Evolutionary conservation across 2,329 filamentous ascomycete species (phyloP).

Genomic region (Xylaria sp.): DNA sequence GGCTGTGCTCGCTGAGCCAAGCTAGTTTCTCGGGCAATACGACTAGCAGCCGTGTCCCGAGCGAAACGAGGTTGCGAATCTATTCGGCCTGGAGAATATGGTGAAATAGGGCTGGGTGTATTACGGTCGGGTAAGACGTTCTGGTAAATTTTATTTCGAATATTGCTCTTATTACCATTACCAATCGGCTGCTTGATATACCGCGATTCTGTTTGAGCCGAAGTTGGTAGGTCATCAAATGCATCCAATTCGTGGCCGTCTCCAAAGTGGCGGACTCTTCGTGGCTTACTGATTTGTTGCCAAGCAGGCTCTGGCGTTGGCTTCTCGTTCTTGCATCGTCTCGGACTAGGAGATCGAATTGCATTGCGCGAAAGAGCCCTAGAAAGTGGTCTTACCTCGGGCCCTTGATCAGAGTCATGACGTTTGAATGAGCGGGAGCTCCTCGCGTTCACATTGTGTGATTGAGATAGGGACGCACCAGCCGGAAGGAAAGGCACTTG

Average conservation of each 20-base stretch:
- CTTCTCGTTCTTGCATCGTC: conserved; percentile 57
- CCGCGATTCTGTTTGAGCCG: conserved; percentile 79
- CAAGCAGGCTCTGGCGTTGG: conserved; percentile 59
- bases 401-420: conserved; percentile 79
- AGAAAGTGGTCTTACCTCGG: conserved; percentile 67
- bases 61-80: conserved; percentile 70
- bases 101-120: conserved; percentile 64
- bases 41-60: conserved; percentile 72
- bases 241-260: conserved; percentile 91
- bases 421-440: conserved; percentile 76
- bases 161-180: conserved; percentile 71
- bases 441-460: conserved; percentile 81
- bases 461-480: conserved; percentile 76
- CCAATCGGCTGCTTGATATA: conserved; percentile 83
- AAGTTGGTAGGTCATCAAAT: conserved; percentile 95
- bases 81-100: conserved; percentile 66
- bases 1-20: conserved; percentile 69
- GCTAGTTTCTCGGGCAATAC: conserved; percentile 71
- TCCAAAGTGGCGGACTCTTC: conserved; percentile 79
- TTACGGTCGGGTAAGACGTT: conserved; percentile 64
- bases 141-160: conserved; percentile 67
- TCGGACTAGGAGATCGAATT: conserved; percentile 70
- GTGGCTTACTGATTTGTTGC: conserved; percentile 79
- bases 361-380: conserved; percentile 67
- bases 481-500: conserved; percentile 82